Conservation (phyloP, 345 rosid genomes). For the Brassica rapa region DNA sequence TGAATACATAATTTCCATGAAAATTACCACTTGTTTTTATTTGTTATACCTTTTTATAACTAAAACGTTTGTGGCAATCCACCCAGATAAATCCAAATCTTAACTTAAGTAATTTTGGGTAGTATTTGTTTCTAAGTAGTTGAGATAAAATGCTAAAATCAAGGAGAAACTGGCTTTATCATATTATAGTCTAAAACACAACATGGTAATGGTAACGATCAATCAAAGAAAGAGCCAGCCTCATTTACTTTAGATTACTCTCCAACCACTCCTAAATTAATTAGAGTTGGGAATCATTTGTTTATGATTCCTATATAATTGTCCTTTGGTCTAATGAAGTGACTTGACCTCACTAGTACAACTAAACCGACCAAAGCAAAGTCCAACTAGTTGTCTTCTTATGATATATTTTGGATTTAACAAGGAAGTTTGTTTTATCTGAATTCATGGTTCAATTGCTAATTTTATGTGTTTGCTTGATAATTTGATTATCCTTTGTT, state of each 20-base stretch:
- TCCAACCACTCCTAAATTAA: conserved; percentile 12
- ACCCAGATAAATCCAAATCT: neutral
- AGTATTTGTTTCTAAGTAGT: neutral
- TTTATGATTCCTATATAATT: neutral
- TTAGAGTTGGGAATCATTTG: conserved; percentile 8
- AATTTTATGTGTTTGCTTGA: neutral
- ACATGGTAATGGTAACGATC: neutral
- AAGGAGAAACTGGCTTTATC: neutral
- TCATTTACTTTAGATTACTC: neutral
- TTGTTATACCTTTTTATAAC: neutral
- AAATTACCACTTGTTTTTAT: neutral
- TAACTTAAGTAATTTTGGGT: neutral
- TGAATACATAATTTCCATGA: neutral
- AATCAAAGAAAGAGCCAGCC: neutral
- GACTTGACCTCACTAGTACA: neutral
- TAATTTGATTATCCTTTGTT: too few species aligned
- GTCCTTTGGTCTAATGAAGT: neutral
- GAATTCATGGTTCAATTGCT: neutral
- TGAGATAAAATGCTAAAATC: neutral
- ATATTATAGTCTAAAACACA: neutral
- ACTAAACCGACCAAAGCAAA: conserved; percentile 3
- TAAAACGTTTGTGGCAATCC: neutral
- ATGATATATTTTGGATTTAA: neutral
- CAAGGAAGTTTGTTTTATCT: neutral
- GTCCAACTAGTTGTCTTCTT: neutral